phyloP scores from a whole-genome alignment of 1,284 basidiomycete species.

The Athelia sp. region DNA sequence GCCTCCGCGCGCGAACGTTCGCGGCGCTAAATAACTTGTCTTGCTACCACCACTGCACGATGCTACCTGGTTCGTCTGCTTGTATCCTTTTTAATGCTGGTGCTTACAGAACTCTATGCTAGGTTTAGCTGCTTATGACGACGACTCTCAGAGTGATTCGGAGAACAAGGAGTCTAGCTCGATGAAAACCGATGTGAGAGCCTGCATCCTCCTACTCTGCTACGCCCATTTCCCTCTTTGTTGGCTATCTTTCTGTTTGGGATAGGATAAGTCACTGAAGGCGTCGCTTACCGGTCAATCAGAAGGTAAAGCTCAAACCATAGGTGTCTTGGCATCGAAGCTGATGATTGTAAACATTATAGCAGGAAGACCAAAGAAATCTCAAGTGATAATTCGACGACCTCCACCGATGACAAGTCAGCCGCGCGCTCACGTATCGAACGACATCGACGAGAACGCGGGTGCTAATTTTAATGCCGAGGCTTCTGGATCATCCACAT shows the following conservation, averaged over 20 bases:
- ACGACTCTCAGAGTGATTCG: slow-evolving; percentile 56
- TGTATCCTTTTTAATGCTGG: slow-evolving; percentile 1
- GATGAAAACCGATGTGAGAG: slow-evolving; percentile 57
- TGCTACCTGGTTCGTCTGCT: slow-evolving; percentile 26
- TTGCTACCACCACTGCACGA: not conserved
- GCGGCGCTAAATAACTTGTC: not conserved
- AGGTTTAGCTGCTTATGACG: slow-evolving; percentile 66
- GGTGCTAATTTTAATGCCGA: slow-evolving; percentile 3
- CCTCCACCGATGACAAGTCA: slow-evolving; percentile 41
- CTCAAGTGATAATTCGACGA: slow-evolving; percentile 57
- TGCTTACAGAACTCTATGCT: not conserved
- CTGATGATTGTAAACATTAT: slow-evolving; percentile 1
- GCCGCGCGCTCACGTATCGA: slow-evolving; percentile 42
- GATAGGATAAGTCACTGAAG: slow-evolving; percentile 60
- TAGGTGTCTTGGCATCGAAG: not conserved
- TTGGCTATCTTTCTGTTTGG: slow-evolving; percentile 54
- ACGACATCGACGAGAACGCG: slow-evolving; percentile 26
- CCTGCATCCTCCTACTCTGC: slow-evolving; percentile 32
- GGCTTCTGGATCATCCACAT: slow-evolving; percentile 5
- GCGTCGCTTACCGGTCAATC: slow-evolving; percentile 28
- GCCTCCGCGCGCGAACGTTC: not conserved
- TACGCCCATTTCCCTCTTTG: slow-evolving; percentile 64
- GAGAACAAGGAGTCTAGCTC: slow-evolving; percentile 32
- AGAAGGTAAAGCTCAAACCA: slow-evolving; percentile 39
- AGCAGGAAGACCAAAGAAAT: slow-evolving; percentile 37